phyloP scores from a whole-genome alignment of 148 eudicot genomes.

The Pharnaceum exiguum region DNA sequence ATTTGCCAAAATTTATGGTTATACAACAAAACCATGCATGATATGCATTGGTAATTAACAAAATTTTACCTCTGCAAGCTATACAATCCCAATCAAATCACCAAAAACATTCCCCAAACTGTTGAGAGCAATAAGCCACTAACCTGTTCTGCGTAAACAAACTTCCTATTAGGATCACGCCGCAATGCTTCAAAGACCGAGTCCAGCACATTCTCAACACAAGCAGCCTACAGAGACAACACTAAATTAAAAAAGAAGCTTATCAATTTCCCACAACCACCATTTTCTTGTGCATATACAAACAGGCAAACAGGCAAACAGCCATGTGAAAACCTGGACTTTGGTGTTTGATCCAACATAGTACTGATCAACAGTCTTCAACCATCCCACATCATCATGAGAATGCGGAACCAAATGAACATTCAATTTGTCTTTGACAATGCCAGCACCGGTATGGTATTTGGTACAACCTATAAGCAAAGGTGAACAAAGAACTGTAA shows the following conservation, averaged over 20 bases:
- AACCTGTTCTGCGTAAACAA: conserved; percentile 84
- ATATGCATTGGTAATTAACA: no score
- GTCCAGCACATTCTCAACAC: conserved; percentile 79
- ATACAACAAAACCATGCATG: no score
- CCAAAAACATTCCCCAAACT: neutral
- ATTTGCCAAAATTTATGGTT: no score
- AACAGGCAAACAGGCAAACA: neutral
- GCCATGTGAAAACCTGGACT: conserved; percentile 53
- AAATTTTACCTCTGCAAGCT: no score
- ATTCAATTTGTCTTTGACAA: conserved; percentile 73
- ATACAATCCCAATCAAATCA: neutral
- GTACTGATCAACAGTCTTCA: conserved; percentile 96
- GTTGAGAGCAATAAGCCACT: neutral
- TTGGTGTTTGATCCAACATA: conserved; percentile 73
- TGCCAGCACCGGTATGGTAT: conserved; percentile 48
- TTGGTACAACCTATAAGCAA: conserved; percentile 29
- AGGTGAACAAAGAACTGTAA: conserved; percentile 18
- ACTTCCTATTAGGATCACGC: conserved; percentile 73
- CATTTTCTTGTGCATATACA: no score
- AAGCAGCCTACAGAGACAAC: conserved; percentile 55
- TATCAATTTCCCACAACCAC: no score
- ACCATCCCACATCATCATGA: conserved; percentile 97
- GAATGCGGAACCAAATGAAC: conserved; percentile 96
- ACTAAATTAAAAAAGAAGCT: no score
- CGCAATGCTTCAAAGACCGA: conserved; percentile 64